Base-by-base conservation (phyloP, 345 rosid species). In the Eucalyptus curtisii region DNA sequence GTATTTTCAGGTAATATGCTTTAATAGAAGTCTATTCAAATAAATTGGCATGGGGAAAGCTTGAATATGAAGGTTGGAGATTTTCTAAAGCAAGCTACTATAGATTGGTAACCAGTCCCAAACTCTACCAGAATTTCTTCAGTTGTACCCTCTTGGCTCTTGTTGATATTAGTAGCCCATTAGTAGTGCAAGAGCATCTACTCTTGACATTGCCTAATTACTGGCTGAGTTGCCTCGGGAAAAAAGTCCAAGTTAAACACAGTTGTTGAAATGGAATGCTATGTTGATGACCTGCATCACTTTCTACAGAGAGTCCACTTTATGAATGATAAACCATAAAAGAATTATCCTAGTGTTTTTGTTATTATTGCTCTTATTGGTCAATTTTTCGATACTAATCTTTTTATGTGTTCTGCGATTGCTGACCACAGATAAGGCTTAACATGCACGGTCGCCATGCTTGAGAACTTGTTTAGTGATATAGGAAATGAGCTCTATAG, bases 1-100 rank as follows among this genome's bases (percentile, higher is more conserved):
- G 98, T 87, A 88, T 91, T 82, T 97, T 97, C 96, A 94, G 95
- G 99, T 95, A 95, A 92, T 68, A 33, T 68, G 80, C 22, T 68
- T 31, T 68, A 2, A 33, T 14, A 33, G 13, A 8, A 33, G 24
- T 33, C 42, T 33, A 16, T 33, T 1, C 3, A 68, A 4, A 68
- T 68, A 4, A 4, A 68, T 68, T 68, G 42, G 42, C 80, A 68
- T 1, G 80, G 5, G 80, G 80, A 68, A 68, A 68, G 44, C 80
- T 31, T 31, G 24, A 33, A 8, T 3, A 68, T 33, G 80, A 17
- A 33, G 80, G 7, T 31, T 5, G 44, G 44, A 68, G 7, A 66
- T 66, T 31, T 16, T 31, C 10, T 31, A 31, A 16, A 8, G 42
- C 42, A 66, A 2, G 79, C 79, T 8, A 66, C 12, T 68, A 8